A percentile compares a stretch with the other conserved stretches of the same genome.
Conservation (phyloP, 2,329 filamentous ascomycete genomes). For the Thelonectria blattea region DNA sequence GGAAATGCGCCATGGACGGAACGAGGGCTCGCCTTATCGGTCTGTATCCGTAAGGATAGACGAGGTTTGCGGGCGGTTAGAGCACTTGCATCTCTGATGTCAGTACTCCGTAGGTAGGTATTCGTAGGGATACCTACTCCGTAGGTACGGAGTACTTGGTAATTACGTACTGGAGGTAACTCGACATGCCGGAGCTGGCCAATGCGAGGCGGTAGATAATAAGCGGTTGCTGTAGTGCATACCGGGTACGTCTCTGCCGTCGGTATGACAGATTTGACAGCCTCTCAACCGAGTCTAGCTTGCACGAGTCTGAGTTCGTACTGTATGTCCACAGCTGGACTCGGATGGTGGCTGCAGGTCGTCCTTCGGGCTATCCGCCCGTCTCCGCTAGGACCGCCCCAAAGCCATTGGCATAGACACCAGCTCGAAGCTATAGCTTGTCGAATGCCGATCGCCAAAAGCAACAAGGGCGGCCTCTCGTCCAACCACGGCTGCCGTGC, state of each 20-base stretch:
- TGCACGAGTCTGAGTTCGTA: neutral
- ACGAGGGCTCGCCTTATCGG: neutral
- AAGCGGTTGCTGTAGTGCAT: neutral
- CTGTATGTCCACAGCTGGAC: neutral
- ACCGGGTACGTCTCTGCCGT: neutral
- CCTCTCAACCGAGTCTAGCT: neutral
- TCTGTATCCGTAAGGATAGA: neutral
- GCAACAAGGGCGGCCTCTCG: slow-evolving; percentile 19
- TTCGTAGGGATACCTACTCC: too few species aligned
- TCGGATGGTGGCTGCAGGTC: neutral
- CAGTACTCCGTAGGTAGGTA: too few species aligned
- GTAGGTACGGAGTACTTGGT: too few species aligned
- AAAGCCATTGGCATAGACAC: slow-evolving; percentile 18
- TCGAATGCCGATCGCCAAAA: slow-evolving; percentile 27
- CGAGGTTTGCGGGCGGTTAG: neutral
- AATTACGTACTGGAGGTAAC: too few species aligned
- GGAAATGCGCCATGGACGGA: neutral
- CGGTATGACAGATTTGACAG: neutral
- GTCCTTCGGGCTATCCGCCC: neutral
- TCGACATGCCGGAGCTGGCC: neutral
- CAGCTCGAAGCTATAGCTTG: slow-evolving; percentile 14
- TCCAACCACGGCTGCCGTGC: slow-evolving; percentile 24
- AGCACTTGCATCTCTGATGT: neutral
- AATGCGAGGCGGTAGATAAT: neutral
- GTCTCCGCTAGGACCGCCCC: neutral